phyloP scores from a whole-genome alignment of 2,329 filamentous ascomycete species.

The Aspergillus sp. region DNA sequence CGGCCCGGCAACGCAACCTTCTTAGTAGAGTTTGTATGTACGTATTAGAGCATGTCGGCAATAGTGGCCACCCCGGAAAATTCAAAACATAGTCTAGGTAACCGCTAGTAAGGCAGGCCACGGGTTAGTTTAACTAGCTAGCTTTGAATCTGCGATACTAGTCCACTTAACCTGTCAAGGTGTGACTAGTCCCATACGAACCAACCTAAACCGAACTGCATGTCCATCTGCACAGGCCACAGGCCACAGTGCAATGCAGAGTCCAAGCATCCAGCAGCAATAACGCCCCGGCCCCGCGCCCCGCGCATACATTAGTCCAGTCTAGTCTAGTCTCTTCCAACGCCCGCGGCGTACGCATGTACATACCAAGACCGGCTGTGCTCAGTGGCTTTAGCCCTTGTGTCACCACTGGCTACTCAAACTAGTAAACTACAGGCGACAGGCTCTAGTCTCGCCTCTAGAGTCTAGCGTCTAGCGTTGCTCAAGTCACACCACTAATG shows the following conservation, averaged over 20 bases:
- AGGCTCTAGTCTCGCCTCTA: not conserved
- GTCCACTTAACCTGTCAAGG: not conserved
- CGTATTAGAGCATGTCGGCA: not conserved
- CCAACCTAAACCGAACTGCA: not conserved
- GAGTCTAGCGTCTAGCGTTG: not conserved
- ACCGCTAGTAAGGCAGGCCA: conserved; percentile 6
- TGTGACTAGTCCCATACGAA: not conserved
- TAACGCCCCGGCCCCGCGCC: no score
- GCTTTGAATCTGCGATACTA: not conserved
- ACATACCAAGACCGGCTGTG: not conserved
- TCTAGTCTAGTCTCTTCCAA: not conserved
- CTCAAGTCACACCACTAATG: conserved; percentile 7
- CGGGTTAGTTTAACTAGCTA: not conserved
- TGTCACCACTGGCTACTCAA: not conserved
- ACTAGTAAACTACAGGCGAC: not conserved
- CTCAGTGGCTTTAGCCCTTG: not conserved
- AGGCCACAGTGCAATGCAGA: not conserved
- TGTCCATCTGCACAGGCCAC: not conserved
- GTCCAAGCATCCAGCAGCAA: no score
- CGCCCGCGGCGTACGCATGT: no score
- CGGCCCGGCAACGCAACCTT: not conserved
- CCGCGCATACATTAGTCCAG: not conserved
- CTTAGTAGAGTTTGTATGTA: not conserved
- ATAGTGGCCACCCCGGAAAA: conserved; percentile 1
- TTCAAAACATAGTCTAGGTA: not conserved